A percentile compares a stretch with the other conserved stretches of the same genome.
Conservation (phyloP, 805 yeast species). For the Saccharomycopsis oosterbeekiorum region DNA sequence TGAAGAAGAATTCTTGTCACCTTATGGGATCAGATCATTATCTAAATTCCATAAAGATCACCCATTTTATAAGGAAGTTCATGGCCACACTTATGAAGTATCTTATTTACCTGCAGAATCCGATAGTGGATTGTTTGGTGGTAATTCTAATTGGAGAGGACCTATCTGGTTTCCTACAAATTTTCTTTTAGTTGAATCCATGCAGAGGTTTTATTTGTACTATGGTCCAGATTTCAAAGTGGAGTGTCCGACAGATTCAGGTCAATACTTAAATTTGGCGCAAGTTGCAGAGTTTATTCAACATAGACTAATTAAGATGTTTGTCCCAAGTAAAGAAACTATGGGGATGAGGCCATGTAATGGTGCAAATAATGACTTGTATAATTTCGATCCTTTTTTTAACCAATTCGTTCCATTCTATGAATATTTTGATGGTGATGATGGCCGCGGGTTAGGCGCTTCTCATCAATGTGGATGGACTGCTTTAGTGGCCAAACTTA, state of each 20-base stretch:
- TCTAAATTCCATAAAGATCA: slow-evolving; percentile 78
- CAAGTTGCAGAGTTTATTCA: slow-evolving; percentile 87
- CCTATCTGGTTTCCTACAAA: slow-evolving; percentile 96
- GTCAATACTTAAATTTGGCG: slow-evolving; percentile 64
- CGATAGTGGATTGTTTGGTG: slow-evolving; percentile 90
- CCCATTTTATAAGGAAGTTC: slow-evolving; percentile 77
- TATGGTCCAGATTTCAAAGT: slow-evolving; percentile 80
- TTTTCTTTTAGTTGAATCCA: slow-evolving; percentile 73
- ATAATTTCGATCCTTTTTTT: slow-evolving; percentile 48
- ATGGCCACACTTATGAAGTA: slow-evolving; percentile 62
- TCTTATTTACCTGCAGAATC: slow-evolving; percentile 81
- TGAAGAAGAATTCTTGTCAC: slow-evolving; percentile 76
- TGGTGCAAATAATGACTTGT: slow-evolving; percentile 42
- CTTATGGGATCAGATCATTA: slow-evolving; percentile 78
- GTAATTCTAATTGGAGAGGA: slow-evolving; percentile 95
- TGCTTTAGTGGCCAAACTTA: slow-evolving; percentile 82
- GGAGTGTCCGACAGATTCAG: slow-evolving; percentile 82
- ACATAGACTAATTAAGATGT: slow-evolving; percentile 72
- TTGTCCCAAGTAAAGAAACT: slow-evolving; percentile 47
- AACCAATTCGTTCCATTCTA: slow-evolving; percentile 68
- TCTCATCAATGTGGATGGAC: slow-evolving; percentile 97
- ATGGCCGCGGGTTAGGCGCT: slow-evolving; percentile 89
- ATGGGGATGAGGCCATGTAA: slow-evolving; percentile 63
- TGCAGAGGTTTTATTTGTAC: slow-evolving; percentile 79
- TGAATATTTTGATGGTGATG: slow-evolving; percentile 90